These are phyloP conservation scores for Fusarium kyushuense DNA, from an alignment of 2,329 filamentous ascomycete species.

Conservation along the genomic window DNA sequence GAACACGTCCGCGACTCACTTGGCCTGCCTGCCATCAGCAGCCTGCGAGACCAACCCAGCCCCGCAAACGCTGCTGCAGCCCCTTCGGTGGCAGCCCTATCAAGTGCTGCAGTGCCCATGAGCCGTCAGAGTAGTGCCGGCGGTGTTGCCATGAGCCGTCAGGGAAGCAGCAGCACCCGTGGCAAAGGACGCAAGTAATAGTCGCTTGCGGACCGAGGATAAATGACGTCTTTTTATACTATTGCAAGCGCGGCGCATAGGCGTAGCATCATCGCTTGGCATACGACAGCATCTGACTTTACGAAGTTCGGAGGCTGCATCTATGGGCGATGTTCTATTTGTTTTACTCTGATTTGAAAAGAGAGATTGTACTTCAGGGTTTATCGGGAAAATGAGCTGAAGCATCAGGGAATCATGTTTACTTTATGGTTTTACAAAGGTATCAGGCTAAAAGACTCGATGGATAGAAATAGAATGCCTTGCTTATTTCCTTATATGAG, in stretches of 20 bases:
- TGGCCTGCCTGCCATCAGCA: conserved; percentile 60
- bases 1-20: conserved; percentile 64
- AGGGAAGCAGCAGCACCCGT: conserved; percentile 64
- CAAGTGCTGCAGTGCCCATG: conserved; percentile 61
- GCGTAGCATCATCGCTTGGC: conserved; percentile 38
- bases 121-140: conserved; percentile 68
- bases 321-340: conserved; percentile 27
- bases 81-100: conserved; percentile 45
- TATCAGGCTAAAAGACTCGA: conserved; percentile 19
- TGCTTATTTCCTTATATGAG: conserved; percentile 17
- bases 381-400: conserved; percentile 16
- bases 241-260: conserved; percentile 50
- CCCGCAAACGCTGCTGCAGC: conserved; percentile 42
- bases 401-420: conserved; percentile 6
- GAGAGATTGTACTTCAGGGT: conserved; percentile 12
- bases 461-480: conserved; percentile 43
- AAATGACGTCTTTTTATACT: conserved; percentile 42
- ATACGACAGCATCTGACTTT: conserved; percentile 25
- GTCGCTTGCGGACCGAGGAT: conserved; percentile 7
- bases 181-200: conserved; percentile 59
- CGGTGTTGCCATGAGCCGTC: conserved; percentile 68
- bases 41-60: conserved; percentile 57
- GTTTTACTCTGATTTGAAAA: conserved; percentile 20
- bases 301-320: conserved; percentile 17
- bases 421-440: conserved; percentile 23